Evolutionary conservation across 2,329 filamentous ascomycete genomes (phyloP).

Genomic region (Endoconidiophora laricicola): DNA sequence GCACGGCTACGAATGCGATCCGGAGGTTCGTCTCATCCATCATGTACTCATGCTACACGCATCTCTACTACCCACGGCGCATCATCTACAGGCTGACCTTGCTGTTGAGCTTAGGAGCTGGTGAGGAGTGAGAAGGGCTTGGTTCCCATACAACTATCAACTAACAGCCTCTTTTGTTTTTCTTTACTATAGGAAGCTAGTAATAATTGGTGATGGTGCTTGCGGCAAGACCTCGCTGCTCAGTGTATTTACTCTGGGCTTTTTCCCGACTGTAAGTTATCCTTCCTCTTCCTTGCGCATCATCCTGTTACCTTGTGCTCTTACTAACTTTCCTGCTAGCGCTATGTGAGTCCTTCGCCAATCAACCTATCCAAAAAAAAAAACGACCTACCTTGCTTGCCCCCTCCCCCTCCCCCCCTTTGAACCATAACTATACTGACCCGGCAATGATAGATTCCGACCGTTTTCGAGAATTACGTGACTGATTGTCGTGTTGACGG

Average conservation of each 20-base stretch:
- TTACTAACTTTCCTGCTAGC: constrained; percentile 22
- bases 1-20: constrained; percentile 10
- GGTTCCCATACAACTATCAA: neutral
- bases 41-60: too few relatives aligned
- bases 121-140: too few relatives aligned
- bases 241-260: constrained; percentile 93
- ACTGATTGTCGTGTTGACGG: constrained; percentile 97
- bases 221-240: constrained; percentile 96
- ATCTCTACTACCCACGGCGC: too few relatives aligned
- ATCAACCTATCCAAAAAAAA: too few relatives aligned
- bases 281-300: neutral
- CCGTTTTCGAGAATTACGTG: constrained; percentile 98
- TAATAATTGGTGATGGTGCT: constrained; percentile 93
- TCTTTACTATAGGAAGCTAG: constrained; percentile 54
- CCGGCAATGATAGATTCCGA: constrained; percentile 53
- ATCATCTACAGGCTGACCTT: too few relatives aligned
- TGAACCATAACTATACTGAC: neutral
- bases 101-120: neutral
- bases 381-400: too few relatives aligned
- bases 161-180: neutral
- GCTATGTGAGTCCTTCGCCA: constrained; percentile 33
- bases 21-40: constrained; percentile 5
- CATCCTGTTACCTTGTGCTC: constrained; percentile 9
- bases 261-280: constrained; percentile 80
- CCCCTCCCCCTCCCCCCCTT: too few relatives aligned